These are phyloP conservation scores for Ashbya aceris DNA, from an alignment of 1,139 yeast species.

Conservation along the genomic window DNA sequence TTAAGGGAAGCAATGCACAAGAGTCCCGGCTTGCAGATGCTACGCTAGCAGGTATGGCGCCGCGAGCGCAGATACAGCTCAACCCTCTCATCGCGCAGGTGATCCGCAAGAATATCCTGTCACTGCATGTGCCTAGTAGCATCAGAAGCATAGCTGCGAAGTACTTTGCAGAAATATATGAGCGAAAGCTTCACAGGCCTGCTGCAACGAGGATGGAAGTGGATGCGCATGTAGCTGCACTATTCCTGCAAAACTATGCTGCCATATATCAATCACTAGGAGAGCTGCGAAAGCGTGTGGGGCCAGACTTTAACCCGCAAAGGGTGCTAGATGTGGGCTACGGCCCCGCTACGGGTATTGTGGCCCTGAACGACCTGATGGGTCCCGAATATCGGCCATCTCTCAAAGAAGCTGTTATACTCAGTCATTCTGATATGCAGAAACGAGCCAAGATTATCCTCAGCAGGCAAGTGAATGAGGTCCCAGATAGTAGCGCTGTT, in stretches of 20 bases:
- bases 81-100: conserved; percentile 47
- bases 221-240: conserved; percentile 74
- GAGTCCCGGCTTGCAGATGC: conserved; percentile 28
- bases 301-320: conserved; percentile 49
- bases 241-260: conserved; percentile 80
- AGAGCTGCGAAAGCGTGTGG: conserved; percentile 54
- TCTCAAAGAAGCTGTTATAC: conserved; percentile 60
- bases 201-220: conserved; percentile 55
- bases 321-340: conserved; percentile 71
- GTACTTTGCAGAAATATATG: conserved; percentile 41
- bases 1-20: conserved; percentile 23
- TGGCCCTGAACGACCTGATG: conserved; percentile 78
- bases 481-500: conserved; percentile 20
- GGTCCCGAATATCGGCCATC: conserved; percentile 53
- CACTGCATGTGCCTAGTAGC: conserved; percentile 44
- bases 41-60: conserved; percentile 30
- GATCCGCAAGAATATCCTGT: conserved; percentile 51
- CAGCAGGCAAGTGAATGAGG: conserved; percentile 58
- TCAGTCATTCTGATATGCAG: conserved; percentile 69
- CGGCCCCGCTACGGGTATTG: conserved; percentile 91
- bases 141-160: conserved; percentile 48
- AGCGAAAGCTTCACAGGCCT: conserved; percentile 42
- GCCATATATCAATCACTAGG: conserved; percentile 55
- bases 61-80: conserved; percentile 32
- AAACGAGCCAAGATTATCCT: conserved; percentile 68